These are phyloP conservation scores for Keqinozyma sinolaborantium DNA, from an alignment of 1,139 yeast genomes.

Conservation along the genomic window DNA sequence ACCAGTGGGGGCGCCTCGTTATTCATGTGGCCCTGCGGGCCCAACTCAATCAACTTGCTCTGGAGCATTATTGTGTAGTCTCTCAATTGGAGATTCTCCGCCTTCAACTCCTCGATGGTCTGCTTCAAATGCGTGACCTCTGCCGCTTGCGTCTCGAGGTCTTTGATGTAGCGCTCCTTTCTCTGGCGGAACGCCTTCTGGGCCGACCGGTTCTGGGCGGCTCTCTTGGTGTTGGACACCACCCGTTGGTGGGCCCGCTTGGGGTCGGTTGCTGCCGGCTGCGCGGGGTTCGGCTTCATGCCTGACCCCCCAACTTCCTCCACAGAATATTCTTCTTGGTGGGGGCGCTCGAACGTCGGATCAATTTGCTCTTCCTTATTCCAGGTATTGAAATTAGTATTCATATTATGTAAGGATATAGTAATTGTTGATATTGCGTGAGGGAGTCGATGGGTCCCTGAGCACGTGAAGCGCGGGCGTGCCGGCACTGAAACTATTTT, in stretches of 20 bases:
- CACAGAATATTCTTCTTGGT: background rate
- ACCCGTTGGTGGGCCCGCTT: conserved; percentile 22
- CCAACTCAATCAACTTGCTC: conserved; percentile 54
- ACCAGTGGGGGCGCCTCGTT: conserved; percentile 17
- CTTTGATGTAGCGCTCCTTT: conserved; percentile 73
- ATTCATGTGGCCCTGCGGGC: conserved; percentile 11
- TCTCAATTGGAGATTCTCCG: conserved; percentile 69
- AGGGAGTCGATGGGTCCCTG: too few species aligned
- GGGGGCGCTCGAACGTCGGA: conserved; percentile 26
- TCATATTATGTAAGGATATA: conserved; percentile 8
- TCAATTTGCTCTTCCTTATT: conserved; percentile 22
- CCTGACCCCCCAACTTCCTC: conserved; percentile 1
- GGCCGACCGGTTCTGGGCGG: conserved; percentile 85
- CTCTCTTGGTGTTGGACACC: conserved; percentile 69
- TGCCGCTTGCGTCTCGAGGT: conserved; percentile 66
- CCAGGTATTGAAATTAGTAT: conserved; percentile 5
- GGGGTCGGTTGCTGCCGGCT: conserved; percentile 1
- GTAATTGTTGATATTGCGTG: conserved; percentile 1
- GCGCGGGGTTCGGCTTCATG: background rate
- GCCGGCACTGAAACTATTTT: too few species aligned
- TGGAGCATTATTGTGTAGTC: conserved; percentile 72
- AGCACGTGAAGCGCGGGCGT: too few species aligned
- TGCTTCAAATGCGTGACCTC: conserved; percentile 58
- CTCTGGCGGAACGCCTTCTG: conserved; percentile 85
- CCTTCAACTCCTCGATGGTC: conserved; percentile 58